Conservation (phyloP, 257 asterid genomes). For the Salvia rosmarinus region DNA sequence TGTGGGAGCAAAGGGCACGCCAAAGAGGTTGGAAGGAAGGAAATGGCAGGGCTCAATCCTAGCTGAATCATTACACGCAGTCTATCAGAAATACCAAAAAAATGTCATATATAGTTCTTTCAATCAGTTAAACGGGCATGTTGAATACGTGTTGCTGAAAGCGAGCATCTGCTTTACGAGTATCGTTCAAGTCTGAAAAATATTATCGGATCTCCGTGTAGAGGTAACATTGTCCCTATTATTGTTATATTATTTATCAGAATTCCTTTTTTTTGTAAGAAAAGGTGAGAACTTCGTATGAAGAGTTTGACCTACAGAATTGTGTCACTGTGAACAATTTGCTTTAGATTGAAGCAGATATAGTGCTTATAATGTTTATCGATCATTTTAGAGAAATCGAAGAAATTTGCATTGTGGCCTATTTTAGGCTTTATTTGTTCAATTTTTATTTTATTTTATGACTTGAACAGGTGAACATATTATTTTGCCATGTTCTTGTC, state of each 20-base stretch:
- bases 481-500: neutral
- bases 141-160: slow-evolving; percentile 33
- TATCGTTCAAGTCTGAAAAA: slow-evolving; percentile 25
- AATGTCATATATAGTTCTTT: slow-evolving; percentile 27
- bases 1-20: slow-evolving; percentile 90
- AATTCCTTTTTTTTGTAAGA: slow-evolving; percentile 36
- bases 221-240: slow-evolving; percentile 39
- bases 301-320: slow-evolving; percentile 15
- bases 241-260: slow-evolving; percentile 30
- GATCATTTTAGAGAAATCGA: slow-evolving; percentile 1
- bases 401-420: neutral
- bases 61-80: slow-evolving; percentile 28
- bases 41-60: slow-evolving; percentile 40
- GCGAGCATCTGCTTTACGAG: slow-evolving; percentile 25
- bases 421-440: neutral
- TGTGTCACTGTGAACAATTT: slow-evolving; percentile 11
- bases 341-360: slow-evolving; percentile 11
- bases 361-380: slow-evolving; percentile 16
- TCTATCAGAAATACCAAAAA: slow-evolving; percentile 25
- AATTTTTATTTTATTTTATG: neutral
- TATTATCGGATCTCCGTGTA: slow-evolving; percentile 30
- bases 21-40: slow-evolving; percentile 92
- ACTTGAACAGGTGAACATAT: neutral
- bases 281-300: slow-evolving; percentile 32
- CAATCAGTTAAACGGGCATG: neutral